Base-by-base conservation (phyloP, 331 rosid genomes). In the Spiraea crenata region DNA sequence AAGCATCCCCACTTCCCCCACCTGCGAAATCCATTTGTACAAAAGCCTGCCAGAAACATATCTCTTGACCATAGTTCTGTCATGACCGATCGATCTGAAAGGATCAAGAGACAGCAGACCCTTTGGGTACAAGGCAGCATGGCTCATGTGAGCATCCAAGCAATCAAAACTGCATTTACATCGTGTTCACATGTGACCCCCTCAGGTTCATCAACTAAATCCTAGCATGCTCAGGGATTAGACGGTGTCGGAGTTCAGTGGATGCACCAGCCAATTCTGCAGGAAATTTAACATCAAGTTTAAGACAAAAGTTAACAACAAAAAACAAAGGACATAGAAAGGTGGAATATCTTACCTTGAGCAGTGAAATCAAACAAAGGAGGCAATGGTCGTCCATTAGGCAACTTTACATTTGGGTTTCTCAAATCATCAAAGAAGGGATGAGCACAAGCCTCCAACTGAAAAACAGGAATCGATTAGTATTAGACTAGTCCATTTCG, bases 361-460 rank as follows among this genome's bases (percentile, higher is more conserved):
- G 91, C 86, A 47, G 98, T 89, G 79, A 92, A 92, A 82, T 92
- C 72, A 70, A 81, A 92, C 85, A 92, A 73, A 57, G 95, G 89
- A 51, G 98, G 98, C 6, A 89, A 67, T 2, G 90, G 76, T 71
- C 77, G 86, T 55, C 96, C 98, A 25, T 87, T 89, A 4, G 90
- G 98, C 78, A 92, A 79, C 69, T 81, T 57, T 9, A 82, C 76
- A 64, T 81, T 87, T 14, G 90, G 95, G 76, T 82, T 90, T 67
- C 98, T 81, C 62, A 92, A 86, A 66, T 82, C 90, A 49, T 92
- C 81, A 69, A 92, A 92, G 87, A 92, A 89, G 7, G 96, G 95
- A 69, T 89, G 98, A 0, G 95, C 92, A 69, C 98, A 92, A 42
- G 98, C 96, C 73, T 89, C 96, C 89, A 92, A 79, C 98, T 92